phyloP scores from a whole-genome alignment of 257 asterid species.

The Penstemon barbatus region DNA sequence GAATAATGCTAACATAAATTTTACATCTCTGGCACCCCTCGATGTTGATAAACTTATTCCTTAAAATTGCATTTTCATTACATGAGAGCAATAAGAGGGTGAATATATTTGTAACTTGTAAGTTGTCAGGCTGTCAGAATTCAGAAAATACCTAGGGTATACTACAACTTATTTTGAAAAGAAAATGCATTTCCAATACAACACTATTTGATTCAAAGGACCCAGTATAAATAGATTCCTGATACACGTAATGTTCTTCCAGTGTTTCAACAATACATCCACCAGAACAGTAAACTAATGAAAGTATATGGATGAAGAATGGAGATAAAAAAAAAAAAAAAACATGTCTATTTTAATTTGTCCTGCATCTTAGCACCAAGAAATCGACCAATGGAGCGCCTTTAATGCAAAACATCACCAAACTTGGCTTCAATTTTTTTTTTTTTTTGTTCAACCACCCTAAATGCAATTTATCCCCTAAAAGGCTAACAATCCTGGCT shows the following conservation, averaged over 20 bases:
- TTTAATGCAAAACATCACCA: background rate
- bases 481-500: background rate
- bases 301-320: slow-evolving; percentile 3
- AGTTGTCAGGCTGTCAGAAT: slow-evolving; percentile 2
- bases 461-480: background rate
- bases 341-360: background rate
- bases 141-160: background rate
- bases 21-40: background rate
- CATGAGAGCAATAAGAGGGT: background rate
- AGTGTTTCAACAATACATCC: background rate
- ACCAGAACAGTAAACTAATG: background rate
- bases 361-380: slow-evolving; percentile 8
- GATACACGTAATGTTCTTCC: background rate
- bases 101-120: background rate
- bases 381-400: background rate
- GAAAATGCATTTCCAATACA: background rate
- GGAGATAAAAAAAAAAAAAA: background rate
- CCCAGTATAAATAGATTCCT: background rate
- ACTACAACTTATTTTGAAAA: background rate
- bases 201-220: no score
- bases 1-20: background rate
- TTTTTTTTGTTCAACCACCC: background rate
- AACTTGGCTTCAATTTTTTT: no score
- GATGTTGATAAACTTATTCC: background rate
- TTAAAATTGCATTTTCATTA: background rate